Conservation (phyloP, 139 green algal genomes). For the Deuterostichococcus epilithicus region DNA sequence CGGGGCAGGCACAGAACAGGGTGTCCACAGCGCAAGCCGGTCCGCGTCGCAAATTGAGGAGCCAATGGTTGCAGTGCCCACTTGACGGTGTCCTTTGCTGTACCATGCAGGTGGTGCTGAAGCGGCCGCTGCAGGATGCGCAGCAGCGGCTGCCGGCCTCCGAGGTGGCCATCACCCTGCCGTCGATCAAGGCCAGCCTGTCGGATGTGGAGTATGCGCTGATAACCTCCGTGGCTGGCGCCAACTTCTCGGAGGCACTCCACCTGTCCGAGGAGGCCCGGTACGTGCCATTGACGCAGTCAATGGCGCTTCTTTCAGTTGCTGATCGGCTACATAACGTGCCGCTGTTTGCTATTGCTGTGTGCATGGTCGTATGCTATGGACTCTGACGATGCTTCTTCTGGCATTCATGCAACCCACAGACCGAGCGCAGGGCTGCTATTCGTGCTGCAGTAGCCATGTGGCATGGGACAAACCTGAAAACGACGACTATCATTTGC, state of each 20-base stretch:
- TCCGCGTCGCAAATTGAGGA: too few species aligned
- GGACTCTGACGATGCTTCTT: too few species aligned
- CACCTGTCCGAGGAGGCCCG: neutral
- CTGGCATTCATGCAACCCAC: too few species aligned
- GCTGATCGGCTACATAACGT: neutral
- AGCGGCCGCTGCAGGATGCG: slow-evolving; percentile 39
- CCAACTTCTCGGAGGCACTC: slow-evolving; percentile 54
- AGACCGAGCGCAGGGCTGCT: too few species aligned
- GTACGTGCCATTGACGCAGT: neutral
- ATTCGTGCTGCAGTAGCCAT: too few species aligned
- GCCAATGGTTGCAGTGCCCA: neutral
- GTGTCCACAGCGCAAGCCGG: too few species aligned
- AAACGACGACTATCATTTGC: too few species aligned
- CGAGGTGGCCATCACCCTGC: slow-evolving; percentile 49
- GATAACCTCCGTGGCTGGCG: slow-evolving; percentile 55
- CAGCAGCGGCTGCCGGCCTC: slow-evolving; percentile 8
- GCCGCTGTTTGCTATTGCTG: neutral
- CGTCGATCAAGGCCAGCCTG: slow-evolving; percentile 48
- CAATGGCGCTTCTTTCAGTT: neutral
- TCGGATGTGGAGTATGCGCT: slow-evolving; percentile 69
- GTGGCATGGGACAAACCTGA: neutral
- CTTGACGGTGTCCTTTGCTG: neutral
- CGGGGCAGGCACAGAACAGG: too few species aligned
- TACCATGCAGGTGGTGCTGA: slow-evolving; percentile 16
- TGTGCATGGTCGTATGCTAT: too few species aligned